Evolutionary conservation across 108 stramenopile genomes (phyloP), one percentile per base, ranked within the genome.

Genomic region (Nitzschia sp.): DNA sequence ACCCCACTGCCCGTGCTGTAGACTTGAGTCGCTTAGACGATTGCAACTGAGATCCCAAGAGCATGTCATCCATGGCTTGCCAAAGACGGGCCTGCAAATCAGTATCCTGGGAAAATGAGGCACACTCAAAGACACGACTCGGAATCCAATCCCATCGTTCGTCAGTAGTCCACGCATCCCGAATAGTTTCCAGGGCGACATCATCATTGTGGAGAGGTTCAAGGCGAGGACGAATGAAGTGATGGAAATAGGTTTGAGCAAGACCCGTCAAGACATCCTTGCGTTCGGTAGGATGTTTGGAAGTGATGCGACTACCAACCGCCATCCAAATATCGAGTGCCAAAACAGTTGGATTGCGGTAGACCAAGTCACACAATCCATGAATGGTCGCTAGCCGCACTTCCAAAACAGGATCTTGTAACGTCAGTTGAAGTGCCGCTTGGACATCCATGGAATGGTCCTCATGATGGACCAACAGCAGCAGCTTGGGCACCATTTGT

Each of bases 261-360:
- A 91, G 69, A 22, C 90, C 93, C 6, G 90, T 91, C 54, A 89
- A 64, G 14, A 90, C 85, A 73, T 91, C 79, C 57, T 79, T 79
- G 52, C 88, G 83, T 57, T 91, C 90, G 20, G 56, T 61, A 57
- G 84, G 85, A 70, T 84, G 73, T 67, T 91, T 94, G 34, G 83
- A 80, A 22, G 63, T 48, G 15, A 94, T 85, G 24, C 87, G 75
- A 56, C 63, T 63, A 0, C 85, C 93, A 7, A 91, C 79, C 8
- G 86, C 86, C 20, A 74, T 51, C 71, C 89, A 65, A 17, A 86
- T 59, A 24, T 80, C 75, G 12, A 69, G 3, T 9, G 86, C 42
- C 11, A 86, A 37, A 72, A 56, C 34, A 42, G 44, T 59, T 7
- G 72, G 80, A 50, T 80, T 65, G 25, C 62, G 61, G 50, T 82